Base-by-base conservation (phyloP, 116 monocot genomes). In the Zostera marina region DNA sequence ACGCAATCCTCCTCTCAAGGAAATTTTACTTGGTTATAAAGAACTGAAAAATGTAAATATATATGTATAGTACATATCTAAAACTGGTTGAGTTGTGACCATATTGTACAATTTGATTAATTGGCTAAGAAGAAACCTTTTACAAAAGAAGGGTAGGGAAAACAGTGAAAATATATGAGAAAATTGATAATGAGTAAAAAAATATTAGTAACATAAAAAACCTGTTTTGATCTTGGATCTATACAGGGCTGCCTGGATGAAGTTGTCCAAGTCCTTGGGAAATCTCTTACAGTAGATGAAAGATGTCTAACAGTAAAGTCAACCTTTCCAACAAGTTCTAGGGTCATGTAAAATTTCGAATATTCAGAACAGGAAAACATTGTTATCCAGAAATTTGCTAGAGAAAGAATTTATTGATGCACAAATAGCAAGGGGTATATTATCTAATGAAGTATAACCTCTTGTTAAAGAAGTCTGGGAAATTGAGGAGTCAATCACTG, bases 241-340 rank as follows among this genome's bases (percentile, higher is more conserved):
- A 76, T 68, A 57, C 92, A 93, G 66, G 87, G 92, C 59, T 84
- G 81, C 61, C 16, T 51, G 19, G 81, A 79, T 66, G 76, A 93
- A 21, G 59, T 51, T 0, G 62, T 72, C 78, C 80, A 93, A 40
- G 72, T 68, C 51, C 26, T 76, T 51, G 93, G 87, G 41, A 93
- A 93, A 42, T 42, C 77, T 60, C 61, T 51, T 15, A 72, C 76
- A 25, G 84, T 48, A 26, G 93, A 87, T 56, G 87, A 83, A 22
- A 93, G 93, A 70, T 87, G 93, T 59, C 84, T 83, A 58, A 93
- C 93, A 44, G 84, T 81, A 71, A 93, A 81, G 43, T 93, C 93
- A 46, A 87, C 84, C 70, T 93, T 87, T 42, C 93, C 88, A 20
- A 84, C 66, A 3, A 88, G 32, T 19, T 63, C 93, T 93, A 84